Percentiles rank a stretch among this genome's conserved stretches.
Evolutionary conservation across 352 stramenopile species (phyloP).

Genomic region (Thraustochytrium sp.): DNA sequence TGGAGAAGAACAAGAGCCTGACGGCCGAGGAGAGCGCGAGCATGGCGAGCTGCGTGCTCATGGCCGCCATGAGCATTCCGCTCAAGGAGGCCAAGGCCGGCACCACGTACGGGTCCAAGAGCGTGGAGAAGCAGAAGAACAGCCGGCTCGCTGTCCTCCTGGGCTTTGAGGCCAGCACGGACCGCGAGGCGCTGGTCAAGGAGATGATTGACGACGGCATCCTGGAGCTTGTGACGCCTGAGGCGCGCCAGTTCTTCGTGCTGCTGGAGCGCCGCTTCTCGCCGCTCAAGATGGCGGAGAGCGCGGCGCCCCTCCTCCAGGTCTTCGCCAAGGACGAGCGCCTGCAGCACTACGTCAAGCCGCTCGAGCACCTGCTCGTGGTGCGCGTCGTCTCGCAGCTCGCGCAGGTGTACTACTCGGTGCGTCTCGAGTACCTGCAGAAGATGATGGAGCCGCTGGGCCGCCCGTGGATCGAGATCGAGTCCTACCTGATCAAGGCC

Average conservation of each 20-base stretch:
- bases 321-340: not conserved
- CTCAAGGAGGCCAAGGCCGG: not conserved
- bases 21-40: constrained; percentile 66
- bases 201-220: constrained; percentile 74
- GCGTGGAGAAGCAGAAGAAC: constrained; percentile 77
- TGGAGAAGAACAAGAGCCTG: constrained; percentile 77
- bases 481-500: constrained; percentile 53
- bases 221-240: constrained; percentile 56
- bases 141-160: constrained; percentile 85
- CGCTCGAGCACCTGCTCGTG: constrained; percentile 43
- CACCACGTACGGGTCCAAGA: constrained; percentile 14
- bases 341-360: constrained; percentile 39
- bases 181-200: constrained; percentile 78
- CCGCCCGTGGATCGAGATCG: constrained; percentile 57
- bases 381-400: constrained; percentile 43
- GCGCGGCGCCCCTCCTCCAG: constrained; percentile 35
- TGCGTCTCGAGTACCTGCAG: constrained; percentile 59
- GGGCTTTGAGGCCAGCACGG: constrained; percentile 77
- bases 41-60: constrained; percentile 80
- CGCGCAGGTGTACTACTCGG: constrained; percentile 43
- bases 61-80: constrained; percentile 87
- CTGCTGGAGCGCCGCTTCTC: constrained; percentile 66
- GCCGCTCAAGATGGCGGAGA: constrained; percentile 65
- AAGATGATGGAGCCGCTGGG: constrained; percentile 63
- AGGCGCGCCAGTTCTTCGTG: constrained; percentile 63